These are phyloP conservation scores for Lenzites betulinus DNA, from an alignment of 768 basidiomycete genomes.

Conservation along the genomic window DNA sequence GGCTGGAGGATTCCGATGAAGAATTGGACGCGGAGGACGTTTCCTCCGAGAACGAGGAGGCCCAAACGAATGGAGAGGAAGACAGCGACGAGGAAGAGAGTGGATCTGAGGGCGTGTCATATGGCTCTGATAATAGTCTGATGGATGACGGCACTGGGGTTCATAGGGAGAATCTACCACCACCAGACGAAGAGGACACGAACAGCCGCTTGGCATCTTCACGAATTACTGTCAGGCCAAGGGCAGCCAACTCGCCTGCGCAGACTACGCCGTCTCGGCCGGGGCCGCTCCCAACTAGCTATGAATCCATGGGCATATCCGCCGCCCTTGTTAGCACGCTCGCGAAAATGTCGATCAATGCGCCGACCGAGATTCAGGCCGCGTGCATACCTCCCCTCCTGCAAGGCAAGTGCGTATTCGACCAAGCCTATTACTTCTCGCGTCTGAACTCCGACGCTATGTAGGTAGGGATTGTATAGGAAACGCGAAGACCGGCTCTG, in stretches of 20 bases:
- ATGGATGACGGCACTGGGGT: neutral
- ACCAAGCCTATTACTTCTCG: neutral
- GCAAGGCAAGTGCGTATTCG: slow-evolving; percentile 51
- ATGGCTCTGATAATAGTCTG: slow-evolving; percentile 8
- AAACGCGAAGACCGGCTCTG: slow-evolving; percentile 96
- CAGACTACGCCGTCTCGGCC: slow-evolving; percentile 1
- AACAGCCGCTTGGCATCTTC: slow-evolving; percentile 24
- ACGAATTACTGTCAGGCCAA: slow-evolving; percentile 26
- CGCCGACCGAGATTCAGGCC: slow-evolving; percentile 85
- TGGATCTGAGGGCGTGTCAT: slow-evolving; percentile 16
- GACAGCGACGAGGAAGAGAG: slow-evolving; percentile 25
- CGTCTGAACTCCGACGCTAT: slow-evolving; percentile 15
- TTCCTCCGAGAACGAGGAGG: slow-evolving; percentile 25
- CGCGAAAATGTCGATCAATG: slow-evolving; percentile 77
- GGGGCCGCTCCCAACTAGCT: slow-evolving; percentile 37
- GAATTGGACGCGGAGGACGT: slow-evolving; percentile 20
- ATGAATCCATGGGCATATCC: slow-evolving; percentile 62
- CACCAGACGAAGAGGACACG: slow-evolving; percentile 7
- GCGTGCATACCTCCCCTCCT: slow-evolving; percentile 91
- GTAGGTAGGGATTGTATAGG: slow-evolving; percentile 95
- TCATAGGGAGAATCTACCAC: slow-evolving; percentile 2
- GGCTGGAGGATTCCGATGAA: slow-evolving; percentile 6
- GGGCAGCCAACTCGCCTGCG: slow-evolving; percentile 7
- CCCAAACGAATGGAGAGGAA: neutral
- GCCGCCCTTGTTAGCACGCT: slow-evolving; percentile 63